Evolutionary conservation across 2,329 filamentous ascomycete genomes (phyloP), one percentile per base, ranked within the genome.

Genomic region (Xylariaceae sp.): DNA sequence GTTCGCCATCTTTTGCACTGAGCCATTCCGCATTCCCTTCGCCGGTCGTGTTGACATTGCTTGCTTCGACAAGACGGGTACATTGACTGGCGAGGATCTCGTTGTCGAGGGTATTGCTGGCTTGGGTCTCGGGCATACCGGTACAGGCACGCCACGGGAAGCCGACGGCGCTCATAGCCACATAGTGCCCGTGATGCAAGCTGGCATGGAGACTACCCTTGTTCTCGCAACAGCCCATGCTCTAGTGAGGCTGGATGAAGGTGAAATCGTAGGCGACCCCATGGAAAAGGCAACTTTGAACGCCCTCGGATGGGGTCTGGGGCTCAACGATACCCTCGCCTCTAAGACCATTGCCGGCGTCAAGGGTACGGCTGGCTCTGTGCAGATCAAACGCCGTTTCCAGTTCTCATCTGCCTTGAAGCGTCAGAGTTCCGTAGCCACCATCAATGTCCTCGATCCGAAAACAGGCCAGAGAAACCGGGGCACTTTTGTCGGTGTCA

Each of bases 21-120:
- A 99, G 71, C 94, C 94, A 31, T 99, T 99, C 84, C 87, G 94
- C 54, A 99, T 99, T 66, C 95, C 95, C 0, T 97, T 88, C 65
- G 95, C 91, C 62, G 94, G 94, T 34, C 89, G 94, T 60, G 88
- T 99, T 56, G 95, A 99, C 70, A 81, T 99, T 51, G 91, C 94
- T 60, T 99, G 94, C 75, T 99, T 99, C 63, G 94, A 99, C 74
- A 99, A 99, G 79, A 99, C 94, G 9, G 94, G 94, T 62, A 99
- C 94, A 1, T 74, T 99, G 56, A 99, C 94, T 39, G 94, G 94
- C 48, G 94, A 99, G 70, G 92, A 99, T 68, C 78, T 99, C 43
- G 91, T 99, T 8, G 94, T 99, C 26, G 92, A 99, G 69, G 94
- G 94, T 66, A 92, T 99, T 70, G 94, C 94, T 57, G 94, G 94